Percentiles rank a stretch among this genome's conserved stretches.
Evolutionary conservation across 1,284 basidiomycete species (phyloP).

Genomic region (Boletellus sp.): DNA sequence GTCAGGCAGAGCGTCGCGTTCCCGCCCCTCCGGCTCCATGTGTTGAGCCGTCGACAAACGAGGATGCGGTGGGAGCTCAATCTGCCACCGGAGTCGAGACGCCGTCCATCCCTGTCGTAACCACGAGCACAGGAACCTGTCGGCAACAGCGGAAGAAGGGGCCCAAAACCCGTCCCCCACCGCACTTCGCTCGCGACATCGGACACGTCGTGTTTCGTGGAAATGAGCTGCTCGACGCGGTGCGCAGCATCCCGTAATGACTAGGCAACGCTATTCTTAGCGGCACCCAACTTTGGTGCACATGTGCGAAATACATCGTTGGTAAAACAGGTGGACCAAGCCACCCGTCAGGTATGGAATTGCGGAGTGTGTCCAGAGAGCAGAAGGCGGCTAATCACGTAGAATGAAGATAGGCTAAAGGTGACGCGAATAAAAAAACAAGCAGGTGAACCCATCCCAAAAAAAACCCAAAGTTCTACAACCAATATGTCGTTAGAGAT

Average conservation of each 20-base stretch:
- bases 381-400: neutral
- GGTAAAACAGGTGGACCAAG: neutral
- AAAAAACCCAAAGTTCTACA: slow-evolving; percentile 18
- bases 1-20: slow-evolving; percentile 51
- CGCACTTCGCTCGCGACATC: slow-evolving; percentile 54
- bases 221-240: slow-evolving; percentile 38
- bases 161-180: slow-evolving; percentile 39
- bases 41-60: neutral
- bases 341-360: slow-evolving; percentile 3
- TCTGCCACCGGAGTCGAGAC: neutral
- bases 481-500: slow-evolving; percentile 17
- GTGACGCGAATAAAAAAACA: slow-evolving; percentile 1
- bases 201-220: slow-evolving; percentile 65
- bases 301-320: neutral
- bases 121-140: neutral
- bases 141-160: slow-evolving; percentile 12
- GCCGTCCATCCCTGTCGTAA: neutral
- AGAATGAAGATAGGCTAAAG: neutral
- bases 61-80: neutral
- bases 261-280: neutral
- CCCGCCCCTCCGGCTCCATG: slow-evolving; percentile 52
- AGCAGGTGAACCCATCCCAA: neutral
- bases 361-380: neutral
- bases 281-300: neutral
- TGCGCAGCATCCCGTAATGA: neutral